Base-by-base conservation (phyloP, 202 grass and related monocot genomes). In the Miscanthus sacchariflorus region DNA sequence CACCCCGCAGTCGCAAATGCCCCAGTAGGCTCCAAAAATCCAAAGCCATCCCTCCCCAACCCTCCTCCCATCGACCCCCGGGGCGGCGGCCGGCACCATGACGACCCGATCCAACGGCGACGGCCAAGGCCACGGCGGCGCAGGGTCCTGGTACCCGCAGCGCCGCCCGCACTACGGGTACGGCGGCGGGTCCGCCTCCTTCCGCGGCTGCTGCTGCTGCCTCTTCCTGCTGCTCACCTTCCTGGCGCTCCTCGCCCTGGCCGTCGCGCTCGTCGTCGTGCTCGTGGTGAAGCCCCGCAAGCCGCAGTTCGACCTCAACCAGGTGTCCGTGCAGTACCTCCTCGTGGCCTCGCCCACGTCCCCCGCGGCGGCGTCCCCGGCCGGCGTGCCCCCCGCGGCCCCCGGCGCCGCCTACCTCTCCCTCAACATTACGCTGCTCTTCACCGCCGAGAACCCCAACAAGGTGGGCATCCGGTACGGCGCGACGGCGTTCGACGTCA, bases 301-400 rank as follows among this genome's bases (percentile, higher is more conserved):
- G 78, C 97, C 97, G 28, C 90, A 96, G 78, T 99, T 99, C 94
- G 97, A 99, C 84, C 97, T 99, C 76, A 94, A 99, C 92, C 97
- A 99, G 76, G 97, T 97, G 40, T 88, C 91, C 88, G 94, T 99
- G 67, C 94, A 96, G 72, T 99, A 99, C 93, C 93, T 99, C 82
- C 91, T 99, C 9, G 93, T 99, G 18, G 79, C 94, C 19, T 66
- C 94, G 81, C 88, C 97, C 19, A 76, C 93, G 43, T 82, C 96
- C 43, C 8, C 91, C 10, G 42, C 92, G 2, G 48, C 80, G 5
- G 17, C 86, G 4, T 36, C 88, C 36, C 19, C 83, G 17, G 12
- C 59, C 19, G 36, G 85, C 61, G n/a, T 83, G 2, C 42, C 89
- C 49, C 77, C 44, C 38, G 46, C 52, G 14, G 14, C 76, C 54